Conservation (phyloP, 2,329 filamentous ascomycete genomes). For the Arachnomyces sp. region DNA sequence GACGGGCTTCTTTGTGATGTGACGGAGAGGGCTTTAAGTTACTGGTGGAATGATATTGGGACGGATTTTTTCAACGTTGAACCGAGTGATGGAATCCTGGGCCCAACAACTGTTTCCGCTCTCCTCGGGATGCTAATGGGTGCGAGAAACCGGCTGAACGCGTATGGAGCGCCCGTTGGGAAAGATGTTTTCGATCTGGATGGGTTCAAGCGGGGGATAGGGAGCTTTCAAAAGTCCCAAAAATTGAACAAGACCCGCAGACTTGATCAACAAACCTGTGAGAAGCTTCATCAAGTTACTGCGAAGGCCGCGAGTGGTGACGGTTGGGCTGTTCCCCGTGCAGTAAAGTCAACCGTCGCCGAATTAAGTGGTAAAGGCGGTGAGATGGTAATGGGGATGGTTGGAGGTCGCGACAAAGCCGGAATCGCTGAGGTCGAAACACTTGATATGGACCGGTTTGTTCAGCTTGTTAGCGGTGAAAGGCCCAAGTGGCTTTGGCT, state of each 20-base stretch:
- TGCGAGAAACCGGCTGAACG: constrained; percentile 79
- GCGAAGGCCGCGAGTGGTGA: constrained; percentile 85
- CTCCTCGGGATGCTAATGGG: constrained; percentile 83
- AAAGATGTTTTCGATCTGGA: constrained; percentile 90
- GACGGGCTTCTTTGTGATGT: constrained; percentile 90
- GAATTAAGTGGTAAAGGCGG: constrained; percentile 91
- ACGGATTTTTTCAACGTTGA: constrained; percentile 88
- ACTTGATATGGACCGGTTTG: constrained; percentile 76
- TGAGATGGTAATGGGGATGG: constrained; percentile 93
- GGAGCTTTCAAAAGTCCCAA: constrained; percentile 81
- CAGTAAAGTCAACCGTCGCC: constrained; percentile 89
- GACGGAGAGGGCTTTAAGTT: constrained; percentile 79
- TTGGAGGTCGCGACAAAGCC: constrained; percentile 75
- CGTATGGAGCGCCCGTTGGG: constrained; percentile 70
- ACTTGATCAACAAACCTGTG: constrained; percentile 74
- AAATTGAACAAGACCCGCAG: constrained; percentile 71
- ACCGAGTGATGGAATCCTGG: constrained; percentile 84
- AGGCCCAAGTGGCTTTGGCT: constrained; percentile 91
- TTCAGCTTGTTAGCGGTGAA: constrained; percentile 70
- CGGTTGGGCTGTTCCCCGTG: constrained; percentile 84
- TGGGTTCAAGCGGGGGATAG: constrained; percentile 73
- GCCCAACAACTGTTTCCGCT: constrained; percentile 83
- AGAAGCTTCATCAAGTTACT: constrained; percentile 72
- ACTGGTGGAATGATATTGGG: constrained; percentile 96
- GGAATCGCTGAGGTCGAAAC: constrained; percentile 92